phyloP scores from a whole-genome alignment of 2,329 filamentous ascomycete genomes.

The Trichoderma afroharzianum region DNA sequence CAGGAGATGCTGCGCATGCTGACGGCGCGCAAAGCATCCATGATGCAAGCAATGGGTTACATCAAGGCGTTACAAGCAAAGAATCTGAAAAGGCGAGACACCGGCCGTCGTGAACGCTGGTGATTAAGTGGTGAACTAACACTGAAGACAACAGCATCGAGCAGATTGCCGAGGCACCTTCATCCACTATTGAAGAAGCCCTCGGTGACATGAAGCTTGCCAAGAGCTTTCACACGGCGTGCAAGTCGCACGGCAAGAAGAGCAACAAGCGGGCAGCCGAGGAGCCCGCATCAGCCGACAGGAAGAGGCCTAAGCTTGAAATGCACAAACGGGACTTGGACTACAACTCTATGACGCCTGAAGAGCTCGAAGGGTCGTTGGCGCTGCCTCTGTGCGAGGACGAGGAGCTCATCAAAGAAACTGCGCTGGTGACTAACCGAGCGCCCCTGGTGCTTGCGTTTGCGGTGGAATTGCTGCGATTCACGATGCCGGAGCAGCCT shows the following conservation, averaged over 20 bases:
- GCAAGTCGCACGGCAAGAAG: constrained; percentile 50
- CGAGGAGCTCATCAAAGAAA: constrained; percentile 56
- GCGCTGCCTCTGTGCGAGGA: constrained; percentile 54
- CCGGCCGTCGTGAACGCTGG: background rate
- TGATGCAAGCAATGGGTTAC: constrained; percentile 57
- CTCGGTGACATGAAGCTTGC: constrained; percentile 48
- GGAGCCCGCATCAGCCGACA: constrained; percentile 17
- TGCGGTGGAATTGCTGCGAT: constrained; percentile 66
- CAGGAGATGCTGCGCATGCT: constrained; percentile 60
- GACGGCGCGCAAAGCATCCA: constrained; percentile 55
- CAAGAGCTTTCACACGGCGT: constrained; percentile 50
- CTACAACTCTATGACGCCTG: constrained; percentile 44
- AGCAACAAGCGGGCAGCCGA: constrained; percentile 30
- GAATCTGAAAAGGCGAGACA: constrained; percentile 52
- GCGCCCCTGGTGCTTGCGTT: constrained; percentile 82
- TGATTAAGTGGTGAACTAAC: background rate
- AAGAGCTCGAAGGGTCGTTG: constrained; percentile 61
- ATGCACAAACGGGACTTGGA: constrained; percentile 35
- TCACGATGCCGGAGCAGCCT: constrained; percentile 83
- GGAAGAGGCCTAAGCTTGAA: constrained; percentile 34
- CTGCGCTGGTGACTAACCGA: constrained; percentile 68
- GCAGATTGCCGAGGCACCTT: constrained; percentile 50
- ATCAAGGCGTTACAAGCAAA: constrained; percentile 55
- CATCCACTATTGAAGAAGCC: constrained; percentile 43
- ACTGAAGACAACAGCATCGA: constrained; percentile 44